Base-by-base conservation (phyloP, 352 stramenopile genomes). In the Saprolegnia parasitica region DNA sequence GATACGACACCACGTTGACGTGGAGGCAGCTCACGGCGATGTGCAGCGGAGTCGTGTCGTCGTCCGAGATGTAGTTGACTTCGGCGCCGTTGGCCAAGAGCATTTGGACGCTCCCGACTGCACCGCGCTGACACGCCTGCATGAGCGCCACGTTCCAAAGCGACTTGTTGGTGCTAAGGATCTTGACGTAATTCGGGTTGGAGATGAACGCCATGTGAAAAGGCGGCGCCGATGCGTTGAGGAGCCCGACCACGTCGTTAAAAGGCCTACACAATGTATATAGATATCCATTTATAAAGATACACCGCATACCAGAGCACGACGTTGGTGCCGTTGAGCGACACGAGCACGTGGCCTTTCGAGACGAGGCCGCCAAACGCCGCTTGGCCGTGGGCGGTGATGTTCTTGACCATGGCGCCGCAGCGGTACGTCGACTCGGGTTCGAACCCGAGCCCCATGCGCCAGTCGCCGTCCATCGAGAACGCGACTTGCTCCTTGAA, bases 401-500 rank as follows among this genome's bases (percentile, higher is more conserved):
- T 89, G 63, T 89, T 79, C 16, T 90, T 80, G 23, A 94, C 78
- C 24, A 94, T 75, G 0, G 87, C 87, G 49, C 87, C 87, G 61
- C 93, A 93, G 1, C 84, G 82, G 70, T 96, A 96, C 5, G 86
- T 94, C 23, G 80, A 82, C 62, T 96, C 87, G 26, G 85, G 75
- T 60, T 94, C 87, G 46, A 96, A 86, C 32, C 91, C 87, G 26
- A 96, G 73, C 1, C 91, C 81, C 49, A 81, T 80, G 1, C 80
- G 77, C 87, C 87, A 96, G 47, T 94, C 86, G 4, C 84, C 84
- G 54, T 96, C 87, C 67, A 96, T 93, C 16, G 87, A 90, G 5
- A 96, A 76, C n/a, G 84, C 91, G 65, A 94, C 89, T 67, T 94
- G 87, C 61, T 96, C 87, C 67, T 90, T 92, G 78, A 96, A 94